Evolutionary conservation across 2,329 filamentous ascomycete genomes (phyloP).

Genomic region (Fusarium piperis): DNA sequence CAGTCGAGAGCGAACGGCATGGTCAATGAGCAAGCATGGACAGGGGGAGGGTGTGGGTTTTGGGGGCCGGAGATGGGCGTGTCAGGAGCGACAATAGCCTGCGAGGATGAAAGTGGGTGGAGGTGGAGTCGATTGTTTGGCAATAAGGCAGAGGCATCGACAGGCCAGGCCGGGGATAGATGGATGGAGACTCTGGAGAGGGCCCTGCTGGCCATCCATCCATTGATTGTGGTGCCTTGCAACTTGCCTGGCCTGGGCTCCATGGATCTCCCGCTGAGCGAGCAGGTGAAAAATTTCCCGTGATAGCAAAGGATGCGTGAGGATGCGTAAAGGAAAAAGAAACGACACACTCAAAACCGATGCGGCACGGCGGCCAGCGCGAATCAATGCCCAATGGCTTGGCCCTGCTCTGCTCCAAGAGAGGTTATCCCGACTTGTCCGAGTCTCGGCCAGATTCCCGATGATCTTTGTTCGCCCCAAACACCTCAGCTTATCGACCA

Average conservation of each 20-base stretch:
- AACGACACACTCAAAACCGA: conserved; percentile 20
- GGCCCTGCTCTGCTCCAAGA: conserved; percentile 7
- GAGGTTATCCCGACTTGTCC: conserved; percentile 24
- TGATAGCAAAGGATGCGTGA: conserved; percentile 5
- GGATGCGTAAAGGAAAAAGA: conserved; percentile 15
- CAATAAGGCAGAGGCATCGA: conserved; percentile 43
- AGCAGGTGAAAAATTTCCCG: background rate
- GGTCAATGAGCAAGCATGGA: conserved; percentile 12
- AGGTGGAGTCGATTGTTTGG: conserved; percentile 39
- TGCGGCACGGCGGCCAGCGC: conserved; percentile 11
- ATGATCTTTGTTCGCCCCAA: conserved; percentile 11
- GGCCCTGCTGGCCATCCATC: conserved; percentile 19
- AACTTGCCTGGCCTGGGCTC: conserved; percentile 25
- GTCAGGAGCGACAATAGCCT: conserved; percentile 1
- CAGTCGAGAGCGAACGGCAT: conserved; percentile 29
- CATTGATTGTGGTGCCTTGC: conserved; percentile 18
- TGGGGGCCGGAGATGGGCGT: conserved; percentile 18
- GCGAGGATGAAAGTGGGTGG: conserved; percentile 23
- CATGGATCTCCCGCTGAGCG: conserved; percentile 22
- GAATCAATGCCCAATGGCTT: conserved; percentile 28
- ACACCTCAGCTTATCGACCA: conserved; percentile 17
- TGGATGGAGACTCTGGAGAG: conserved; percentile 21
- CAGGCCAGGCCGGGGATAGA: conserved; percentile 35
- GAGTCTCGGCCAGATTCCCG: conserved; percentile 16
- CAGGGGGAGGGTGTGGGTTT: conserved; percentile 30